Percentiles rank a stretch among this genome's conserved stretches.
phyloP scores from a whole-genome alignment of 345 rosid genomes.

The Ceriops decandra region DNA sequence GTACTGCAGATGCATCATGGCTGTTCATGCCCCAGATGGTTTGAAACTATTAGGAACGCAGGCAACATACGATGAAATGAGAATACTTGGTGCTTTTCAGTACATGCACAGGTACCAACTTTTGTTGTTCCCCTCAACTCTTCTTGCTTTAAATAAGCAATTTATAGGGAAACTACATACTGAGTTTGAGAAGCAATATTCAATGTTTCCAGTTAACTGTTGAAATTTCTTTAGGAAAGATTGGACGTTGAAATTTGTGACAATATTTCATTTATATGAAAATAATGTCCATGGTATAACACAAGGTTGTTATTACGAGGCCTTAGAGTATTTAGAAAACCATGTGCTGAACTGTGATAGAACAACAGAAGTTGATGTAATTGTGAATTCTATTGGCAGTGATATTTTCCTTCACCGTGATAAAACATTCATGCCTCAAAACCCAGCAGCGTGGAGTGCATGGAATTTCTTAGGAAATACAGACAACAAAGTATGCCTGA shows the following conservation, averaged over 20 bases:
- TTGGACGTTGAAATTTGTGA: not conserved
- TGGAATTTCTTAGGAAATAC: constrained; percentile 92
- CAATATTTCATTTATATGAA: not conserved
- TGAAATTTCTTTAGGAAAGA: too few relatives aligned
- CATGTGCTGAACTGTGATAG: not conserved
- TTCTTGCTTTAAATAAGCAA: not conserved
- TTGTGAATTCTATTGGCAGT: constrained; percentile 37
- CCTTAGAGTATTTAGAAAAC: too few relatives aligned
- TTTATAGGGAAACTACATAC: too few relatives aligned
- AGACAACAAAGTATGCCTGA: constrained; percentile 60
- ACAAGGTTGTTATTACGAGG: too few relatives aligned
- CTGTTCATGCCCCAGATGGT: constrained; percentile 80
- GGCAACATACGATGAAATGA: constrained; percentile 67
- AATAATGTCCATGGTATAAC: not conserved
- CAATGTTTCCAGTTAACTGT: too few relatives aligned
- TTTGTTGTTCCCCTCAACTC: not conserved
- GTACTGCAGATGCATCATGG: constrained; percentile 53
- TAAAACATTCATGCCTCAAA: constrained; percentile 69
- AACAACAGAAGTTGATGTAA: not conserved
- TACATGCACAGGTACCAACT: constrained; percentile 63
- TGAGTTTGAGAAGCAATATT: too few relatives aligned
- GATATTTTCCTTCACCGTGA: constrained; percentile 81
- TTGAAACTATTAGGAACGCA: constrained; percentile 52
- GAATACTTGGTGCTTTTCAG: constrained; percentile 83
- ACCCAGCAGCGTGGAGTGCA: constrained; percentile 82